Base-by-base conservation (phyloP, 352 stramenopile species). In the Phytophthora constricta region DNA sequence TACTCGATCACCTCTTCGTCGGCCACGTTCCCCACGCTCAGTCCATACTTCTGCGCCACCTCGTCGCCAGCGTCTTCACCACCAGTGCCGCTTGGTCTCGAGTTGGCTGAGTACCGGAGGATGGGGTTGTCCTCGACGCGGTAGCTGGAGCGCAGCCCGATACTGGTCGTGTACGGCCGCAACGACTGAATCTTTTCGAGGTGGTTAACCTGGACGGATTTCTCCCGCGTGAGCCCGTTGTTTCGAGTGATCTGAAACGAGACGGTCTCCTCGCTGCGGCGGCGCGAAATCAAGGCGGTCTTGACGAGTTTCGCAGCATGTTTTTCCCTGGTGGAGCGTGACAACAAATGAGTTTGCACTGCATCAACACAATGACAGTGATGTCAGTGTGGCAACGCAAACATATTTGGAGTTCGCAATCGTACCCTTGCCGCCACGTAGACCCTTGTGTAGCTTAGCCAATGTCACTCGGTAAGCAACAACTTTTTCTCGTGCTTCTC, bases 101-200 rank as follows among this genome's bases (percentile, higher is more conserved):
- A 84, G 25, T 74, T 88, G 1, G 86, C 77, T 4, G 87, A 68
- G 61, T 86, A 89, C 9, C 74, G 72, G n/a, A 96, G 39, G 42
- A 89, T 77, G 10, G 79, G 74, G 58, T 96, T 77, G 60, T 96
- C 87, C 16, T 90, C 80, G 7, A 78, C 72, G 8, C 61, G 68
- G 57, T 73, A 70, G 31, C 66, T 76, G 31, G 77, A 59, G 37
- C 72, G 64, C n/a, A 92, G n/a, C 5, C 68, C 71, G 48, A 85
- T 67, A 37, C 66, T 80, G 33, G 72, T 73, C 16, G 68, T 81
- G 17, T 77, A 79, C 31, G 54, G 69, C 11, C 57, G 43, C n/a
- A 78, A 31, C 1, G 51, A 48, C 20, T 20, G 59, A 43, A 66
- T 43, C 31, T 59, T n/a, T 59, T 59, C 34, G 5, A 76, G 16